Evolutionary conservation across 1,139 yeast species (phyloP).

Genomic region (Nematodospora anomalae): DNA sequence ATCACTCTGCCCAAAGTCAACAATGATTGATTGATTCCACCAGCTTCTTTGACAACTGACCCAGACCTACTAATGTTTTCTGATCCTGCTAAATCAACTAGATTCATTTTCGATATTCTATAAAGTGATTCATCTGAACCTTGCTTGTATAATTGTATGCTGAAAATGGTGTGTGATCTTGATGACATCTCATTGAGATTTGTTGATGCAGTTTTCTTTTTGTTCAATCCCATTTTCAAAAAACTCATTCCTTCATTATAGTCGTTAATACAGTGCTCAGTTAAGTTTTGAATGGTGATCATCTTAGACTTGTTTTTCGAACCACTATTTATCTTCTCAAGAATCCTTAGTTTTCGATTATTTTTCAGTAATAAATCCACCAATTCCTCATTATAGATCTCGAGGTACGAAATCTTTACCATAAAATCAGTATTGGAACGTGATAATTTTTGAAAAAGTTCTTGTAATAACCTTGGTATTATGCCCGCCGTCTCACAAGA

Average conservation of each 20-base stretch:
- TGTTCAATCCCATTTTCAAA: constrained; percentile 54
- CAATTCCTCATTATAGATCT: constrained; percentile 71
- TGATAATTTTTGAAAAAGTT: constrained; percentile 50
- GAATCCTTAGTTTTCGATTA: constrained; percentile 48
- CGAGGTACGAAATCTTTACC: constrained; percentile 70
- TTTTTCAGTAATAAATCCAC: constrained; percentile 55
- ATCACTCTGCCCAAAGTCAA: constrained; percentile 84
- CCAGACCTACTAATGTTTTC: constrained; percentile 81
- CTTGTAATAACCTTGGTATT: constrained; percentile 62
- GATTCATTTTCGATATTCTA: constrained; percentile 64
- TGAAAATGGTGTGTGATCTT: constrained; percentile 72
- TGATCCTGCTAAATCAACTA: constrained; percentile 89
- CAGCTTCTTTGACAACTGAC: constrained; percentile 85
- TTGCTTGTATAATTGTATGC: constrained; percentile 56
- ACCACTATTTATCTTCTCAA: constrained; percentile 32
- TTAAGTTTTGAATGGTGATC: constrained; percentile 51
- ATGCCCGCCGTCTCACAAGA: constrained; percentile 52
- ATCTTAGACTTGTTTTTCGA: constrained; percentile 9
- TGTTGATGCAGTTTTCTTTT: constrained; percentile 67
- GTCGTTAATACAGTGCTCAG: constrained; percentile 53
- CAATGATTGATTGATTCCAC: constrained; percentile 80
- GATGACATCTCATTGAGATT: constrained; percentile 69
- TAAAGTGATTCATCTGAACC: constrained; percentile 28
- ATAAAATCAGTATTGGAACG: constrained; percentile 47
- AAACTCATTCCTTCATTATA: constrained; percentile 55